Percentiles rank a stretch among this genome's conserved stretches.
These are phyloP conservation scores for Trichoderma arundinaceum DNA, from an alignment of 2,329 filamentous ascomycete species.

Conservation along the genomic window DNA sequence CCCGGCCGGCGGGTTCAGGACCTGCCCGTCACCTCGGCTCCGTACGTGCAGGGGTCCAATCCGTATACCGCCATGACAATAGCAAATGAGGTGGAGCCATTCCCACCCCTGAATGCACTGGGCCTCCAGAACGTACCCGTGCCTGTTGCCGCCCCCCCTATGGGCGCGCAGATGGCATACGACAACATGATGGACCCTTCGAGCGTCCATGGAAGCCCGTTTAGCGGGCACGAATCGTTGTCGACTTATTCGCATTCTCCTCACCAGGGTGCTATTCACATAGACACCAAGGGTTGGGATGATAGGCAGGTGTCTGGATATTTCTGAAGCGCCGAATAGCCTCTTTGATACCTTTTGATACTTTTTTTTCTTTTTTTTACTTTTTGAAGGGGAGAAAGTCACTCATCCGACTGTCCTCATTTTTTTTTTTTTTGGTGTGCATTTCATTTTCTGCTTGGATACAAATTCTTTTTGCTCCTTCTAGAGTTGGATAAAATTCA, in stretches of 20 bases:
- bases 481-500: conserved; percentile 10
- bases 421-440: not conserved
- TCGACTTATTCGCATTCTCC: conserved; percentile 47
- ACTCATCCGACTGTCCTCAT: not conserved
- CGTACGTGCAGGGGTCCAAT: conserved; percentile 37
- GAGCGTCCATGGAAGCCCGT: conserved; percentile 46
- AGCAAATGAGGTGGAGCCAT: conserved; percentile 42
- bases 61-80: conserved; percentile 38
- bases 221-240: conserved; percentile 45
- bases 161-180: conserved; percentile 42
- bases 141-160: conserved; percentile 31
- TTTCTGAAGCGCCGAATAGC: conserved; percentile 24
- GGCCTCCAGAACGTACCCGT: conserved; percentile 41
- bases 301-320: conserved; percentile 36
- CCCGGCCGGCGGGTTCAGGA: conserved; percentile 37
- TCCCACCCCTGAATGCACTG: conserved; percentile 42
- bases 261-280: conserved; percentile 38
- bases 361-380: not conserved
- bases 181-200: conserved; percentile 43
- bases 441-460: not conserved
- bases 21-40: conserved; percentile 37
- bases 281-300: conserved; percentile 37
- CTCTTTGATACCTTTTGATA: not conserved
- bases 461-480: not conserved
- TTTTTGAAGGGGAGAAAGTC: too few species aligned